A percentile compares a stretch with the other conserved stretches of the same genome.
Conservation (phyloP, 768 basidiomycete species). For the Macrolepiota albuminosa region DNA sequence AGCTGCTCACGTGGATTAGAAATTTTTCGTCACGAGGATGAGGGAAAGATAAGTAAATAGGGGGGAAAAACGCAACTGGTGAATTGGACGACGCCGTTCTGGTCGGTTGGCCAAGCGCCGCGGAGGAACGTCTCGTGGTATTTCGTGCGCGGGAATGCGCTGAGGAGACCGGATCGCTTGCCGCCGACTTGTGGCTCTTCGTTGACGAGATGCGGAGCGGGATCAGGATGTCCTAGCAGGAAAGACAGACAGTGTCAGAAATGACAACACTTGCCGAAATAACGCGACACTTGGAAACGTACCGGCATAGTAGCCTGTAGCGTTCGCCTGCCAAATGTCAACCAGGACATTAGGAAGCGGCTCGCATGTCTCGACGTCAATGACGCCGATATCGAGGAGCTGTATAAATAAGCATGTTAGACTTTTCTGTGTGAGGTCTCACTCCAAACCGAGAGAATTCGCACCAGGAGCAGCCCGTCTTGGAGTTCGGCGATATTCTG, state of each 20-base stretch:
- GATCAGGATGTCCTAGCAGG: constrained; percentile 39
- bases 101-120: constrained; percentile 51
- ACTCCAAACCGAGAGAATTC: constrained; percentile 5
- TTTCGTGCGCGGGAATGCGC: constrained; percentile 39
- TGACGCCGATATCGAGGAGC: constrained; percentile 53
- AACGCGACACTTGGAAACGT: neutral
- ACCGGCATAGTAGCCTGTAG: constrained; percentile 53
- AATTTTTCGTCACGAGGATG: constrained; percentile 10
- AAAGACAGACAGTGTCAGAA: too few species aligned
- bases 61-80: constrained; percentile 37
- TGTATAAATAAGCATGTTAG: constrained; percentile 5
- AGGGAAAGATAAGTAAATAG: neutral
- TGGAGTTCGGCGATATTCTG: constrained; percentile 54
- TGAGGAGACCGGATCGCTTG: constrained; percentile 36
- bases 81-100: constrained; percentile 49
- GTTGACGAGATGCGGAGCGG: constrained; percentile 36
- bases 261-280: too few species aligned
- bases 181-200: constrained; percentile 46
- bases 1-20: constrained; percentile 12
- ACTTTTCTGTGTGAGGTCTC: neutral
- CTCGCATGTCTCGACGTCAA: constrained; percentile 52
- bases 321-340: constrained; percentile 56
- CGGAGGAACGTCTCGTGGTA: constrained; percentile 43
- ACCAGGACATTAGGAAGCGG: constrained; percentile 53
- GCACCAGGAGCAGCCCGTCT: constrained; percentile 42